phyloP scores from a whole-genome alignment of 1,284 basidiomycete genomes.

The Boletus smithii region DNA sequence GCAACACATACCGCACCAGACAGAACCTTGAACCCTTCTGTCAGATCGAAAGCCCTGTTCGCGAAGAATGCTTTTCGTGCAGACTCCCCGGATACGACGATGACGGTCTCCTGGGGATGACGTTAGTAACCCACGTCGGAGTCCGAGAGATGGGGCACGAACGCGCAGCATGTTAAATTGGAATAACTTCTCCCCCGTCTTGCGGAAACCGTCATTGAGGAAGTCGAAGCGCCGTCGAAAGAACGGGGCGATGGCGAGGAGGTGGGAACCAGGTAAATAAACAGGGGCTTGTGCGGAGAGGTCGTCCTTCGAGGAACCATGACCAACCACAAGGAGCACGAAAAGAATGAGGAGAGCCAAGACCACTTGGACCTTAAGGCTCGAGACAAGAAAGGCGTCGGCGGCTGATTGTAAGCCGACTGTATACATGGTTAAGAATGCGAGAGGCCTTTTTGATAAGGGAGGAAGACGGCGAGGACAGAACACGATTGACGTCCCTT shows the following conservation, averaged over 20 bases:
- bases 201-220: conserved; percentile 62
- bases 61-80: conserved; percentile 67
- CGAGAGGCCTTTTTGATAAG: conserved; percentile 25
- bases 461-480: conserved; percentile 20
- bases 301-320: conserved; percentile 41
- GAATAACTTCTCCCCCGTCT: conserved; percentile 59
- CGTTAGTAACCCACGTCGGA: conserved; percentile 19
- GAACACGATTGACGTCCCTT: conserved; percentile 17
- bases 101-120: conserved; percentile 53
- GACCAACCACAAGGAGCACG: conserved; percentile 45
- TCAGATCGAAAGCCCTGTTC: conserved; percentile 64
- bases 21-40: conserved; percentile 71
- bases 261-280: conserved; percentile 51
- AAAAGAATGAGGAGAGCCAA: conserved; percentile 54
- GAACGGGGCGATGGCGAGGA: conserved; percentile 60
- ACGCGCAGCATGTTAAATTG: conserved; percentile 62
- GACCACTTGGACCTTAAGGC: conserved; percentile 51
- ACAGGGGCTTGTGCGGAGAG: conserved; percentile 43
- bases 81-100: conserved; percentile 68
- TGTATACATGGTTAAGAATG: conserved; percentile 40
- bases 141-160: conserved; percentile 13
- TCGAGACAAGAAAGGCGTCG: conserved; percentile 54
- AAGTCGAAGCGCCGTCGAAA: conserved; percentile 68
- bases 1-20: conserved; percentile 61
- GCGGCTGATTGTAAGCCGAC: conserved; percentile 59